Evolutionary conservation across 2,329 filamentous ascomycete genomes (phyloP).

Genomic region (Monilinia vaccinii-corymbosi): DNA sequence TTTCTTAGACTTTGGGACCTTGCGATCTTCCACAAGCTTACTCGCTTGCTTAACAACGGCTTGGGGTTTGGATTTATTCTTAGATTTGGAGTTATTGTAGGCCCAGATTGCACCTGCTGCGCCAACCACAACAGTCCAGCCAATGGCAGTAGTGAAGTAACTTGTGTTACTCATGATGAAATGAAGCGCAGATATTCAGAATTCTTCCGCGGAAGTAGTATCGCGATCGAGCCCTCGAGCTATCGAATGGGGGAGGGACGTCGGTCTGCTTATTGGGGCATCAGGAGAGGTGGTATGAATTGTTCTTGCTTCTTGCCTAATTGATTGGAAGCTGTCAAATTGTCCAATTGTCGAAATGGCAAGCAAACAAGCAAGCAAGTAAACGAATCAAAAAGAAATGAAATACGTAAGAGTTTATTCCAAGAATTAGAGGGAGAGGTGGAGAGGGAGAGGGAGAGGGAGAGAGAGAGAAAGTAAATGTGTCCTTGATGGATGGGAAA

Average conservation of each 20-base stretch:
- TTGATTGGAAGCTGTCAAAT: not conserved
- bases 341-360: not conserved
- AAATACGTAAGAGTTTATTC: too few relatives aligned
- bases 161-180: constrained; percentile 16
- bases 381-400: not conserved
- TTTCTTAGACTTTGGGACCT: constrained; percentile 24
- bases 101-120: constrained; percentile 25
- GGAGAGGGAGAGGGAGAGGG: not conserved
- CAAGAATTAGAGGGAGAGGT: not conserved
- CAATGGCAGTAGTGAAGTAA: constrained; percentile 29
- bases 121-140: constrained; percentile 30
- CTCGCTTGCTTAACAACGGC: constrained; percentile 13
- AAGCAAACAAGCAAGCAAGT: not conserved
- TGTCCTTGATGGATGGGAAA: not conserved
- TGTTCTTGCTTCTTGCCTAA: not conserved
- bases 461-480: not conserved
- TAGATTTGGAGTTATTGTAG: constrained; percentile 18
- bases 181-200: not conserved
- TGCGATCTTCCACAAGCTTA: constrained; percentile 20
- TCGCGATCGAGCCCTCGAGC: constrained; percentile 3
- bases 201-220: not conserved
- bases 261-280: constrained; percentile 6
- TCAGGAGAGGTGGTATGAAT: not conserved
- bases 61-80: constrained; percentile 15
- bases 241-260: not conserved